Evolutionary conservation across 2,329 filamentous ascomycete genomes (phyloP).

Genomic region (Rugonectria rugulosa): DNA sequence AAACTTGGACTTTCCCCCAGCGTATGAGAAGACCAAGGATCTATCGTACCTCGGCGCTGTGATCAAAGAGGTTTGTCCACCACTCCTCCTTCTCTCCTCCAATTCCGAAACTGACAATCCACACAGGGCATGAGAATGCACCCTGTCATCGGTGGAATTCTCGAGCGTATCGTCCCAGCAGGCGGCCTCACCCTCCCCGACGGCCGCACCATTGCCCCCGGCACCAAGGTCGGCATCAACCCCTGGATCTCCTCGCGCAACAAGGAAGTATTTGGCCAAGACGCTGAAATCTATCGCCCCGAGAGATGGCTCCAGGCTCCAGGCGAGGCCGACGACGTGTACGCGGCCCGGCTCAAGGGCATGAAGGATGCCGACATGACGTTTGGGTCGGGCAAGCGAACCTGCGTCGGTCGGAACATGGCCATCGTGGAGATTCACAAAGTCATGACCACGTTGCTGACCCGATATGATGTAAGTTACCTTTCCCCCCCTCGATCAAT

Average conservation of each 20-base stretch:
- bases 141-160: conserved; percentile 54
- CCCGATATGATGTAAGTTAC: conserved; percentile 2
- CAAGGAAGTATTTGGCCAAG: conserved; percentile 50
- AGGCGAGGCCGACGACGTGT: neutral
- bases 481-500: neutral
- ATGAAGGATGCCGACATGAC: conserved; percentile 11
- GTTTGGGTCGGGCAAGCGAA: conserved; percentile 6
- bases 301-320: conserved; percentile 46
- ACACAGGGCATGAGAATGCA: conserved; percentile 43
- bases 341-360: neutral
- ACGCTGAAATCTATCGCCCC: conserved; percentile 54
- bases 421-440: conserved; percentile 1
- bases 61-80: conserved; percentile 57
- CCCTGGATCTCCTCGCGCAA: conserved; percentile 50
- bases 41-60: conserved; percentile 58
- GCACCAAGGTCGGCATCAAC: conserved; percentile 51
- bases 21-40: conserved; percentile 32
- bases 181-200: conserved; percentile 46
- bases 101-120: neutral
- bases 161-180: conserved; percentile 59
- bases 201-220: conserved; percentile 44
- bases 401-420: conserved; percentile 1
- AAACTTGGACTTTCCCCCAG: conserved; percentile 2
- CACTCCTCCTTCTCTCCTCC: neutral
- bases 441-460: conserved; percentile 1